Conservation (phyloP, 192 early-diverging fungal genomes). For the Gryganskiella cystojenkinii region DNA sequence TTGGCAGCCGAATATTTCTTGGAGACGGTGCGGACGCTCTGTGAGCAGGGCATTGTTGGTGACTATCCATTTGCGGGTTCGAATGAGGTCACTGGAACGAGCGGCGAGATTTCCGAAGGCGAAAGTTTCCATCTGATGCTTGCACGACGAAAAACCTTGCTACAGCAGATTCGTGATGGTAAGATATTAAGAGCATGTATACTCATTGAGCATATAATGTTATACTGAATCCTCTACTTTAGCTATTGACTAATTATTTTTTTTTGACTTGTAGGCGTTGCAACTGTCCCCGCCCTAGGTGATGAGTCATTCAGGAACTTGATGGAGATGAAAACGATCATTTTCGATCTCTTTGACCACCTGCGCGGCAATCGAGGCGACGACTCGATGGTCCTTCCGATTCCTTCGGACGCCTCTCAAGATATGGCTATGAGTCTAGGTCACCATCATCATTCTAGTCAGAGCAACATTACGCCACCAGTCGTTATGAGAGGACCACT, state of each 20-base stretch:
- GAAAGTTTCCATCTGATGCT: slow-evolving; percentile 60
- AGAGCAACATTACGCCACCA: slow-evolving; percentile 55
- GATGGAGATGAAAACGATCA: slow-evolving; percentile 46
- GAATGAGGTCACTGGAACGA: slow-evolving; percentile 55
- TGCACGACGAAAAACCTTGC: slow-evolving; percentile 54
- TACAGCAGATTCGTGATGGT: slow-evolving; percentile 55
- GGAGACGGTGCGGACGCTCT: slow-evolving; percentile 56
- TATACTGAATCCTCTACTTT: neutral
- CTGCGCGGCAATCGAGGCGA: slow-evolving; percentile 32
- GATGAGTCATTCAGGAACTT: slow-evolving; percentile 47
- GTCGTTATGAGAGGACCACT: slow-evolving; percentile 48
- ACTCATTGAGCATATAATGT: neutral
- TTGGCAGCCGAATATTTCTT: slow-evolving; percentile 41
- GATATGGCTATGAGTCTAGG: slow-evolving; percentile 51
- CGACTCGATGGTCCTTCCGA: slow-evolving; percentile 27
- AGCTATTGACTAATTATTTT: neutral
- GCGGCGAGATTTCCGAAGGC: slow-evolving; percentile 60
- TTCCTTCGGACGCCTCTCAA: slow-evolving; percentile 44
- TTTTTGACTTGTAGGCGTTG: slow-evolving; percentile 30
- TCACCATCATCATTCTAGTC: slow-evolving; percentile 53
- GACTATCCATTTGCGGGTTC: slow-evolving; percentile 65
- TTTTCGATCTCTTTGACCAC: slow-evolving; percentile 45
- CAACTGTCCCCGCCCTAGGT: slow-evolving; percentile 33
- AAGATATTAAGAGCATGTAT: slow-evolving; percentile 3
- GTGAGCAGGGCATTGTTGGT: slow-evolving; percentile 61